phyloP scores from a whole-genome alignment of 2,329 filamentous ascomycete species.

The Colletotrichum incanum region DNA sequence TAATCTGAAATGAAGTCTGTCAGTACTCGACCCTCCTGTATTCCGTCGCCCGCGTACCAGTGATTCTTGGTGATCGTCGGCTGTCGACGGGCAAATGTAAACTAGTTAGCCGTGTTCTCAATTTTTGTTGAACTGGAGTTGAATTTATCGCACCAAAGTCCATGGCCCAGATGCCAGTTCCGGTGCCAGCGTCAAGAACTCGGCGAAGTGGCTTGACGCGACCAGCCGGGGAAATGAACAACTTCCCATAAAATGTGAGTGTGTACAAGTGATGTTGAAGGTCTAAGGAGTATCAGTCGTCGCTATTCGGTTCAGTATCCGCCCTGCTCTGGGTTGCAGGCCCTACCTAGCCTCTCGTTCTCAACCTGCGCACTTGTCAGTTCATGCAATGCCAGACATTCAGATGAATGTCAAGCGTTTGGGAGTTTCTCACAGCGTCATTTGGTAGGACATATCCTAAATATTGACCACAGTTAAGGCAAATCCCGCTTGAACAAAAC shows the following conservation, averaged over 20 bases:
- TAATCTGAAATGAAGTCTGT: conserved; percentile 46
- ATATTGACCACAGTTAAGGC: neutral
- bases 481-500: too few species aligned
- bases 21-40: too few species aligned
- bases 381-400: neutral
- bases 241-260: conserved; percentile 47
- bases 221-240: conserved; percentile 45
- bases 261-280: conserved; percentile 50
- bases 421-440: conserved; percentile 45
- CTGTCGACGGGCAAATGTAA: conserved; percentile 30
- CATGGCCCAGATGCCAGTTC: conserved; percentile 63
- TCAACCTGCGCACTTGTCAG: conserved; percentile 40
- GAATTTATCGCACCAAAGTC: conserved; percentile 56
- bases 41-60: conserved; percentile 42
- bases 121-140: too few species aligned
- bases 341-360: conserved; percentile 46
- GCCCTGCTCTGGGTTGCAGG: neutral
- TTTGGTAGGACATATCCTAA: conserved; percentile 49
- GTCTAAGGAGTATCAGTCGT: conserved; percentile 33
- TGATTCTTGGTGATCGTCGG: conserved; percentile 51
- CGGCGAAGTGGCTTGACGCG: conserved; percentile 33
- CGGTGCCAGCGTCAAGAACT: conserved; percentile 65
- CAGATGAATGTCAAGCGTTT: too few species aligned
- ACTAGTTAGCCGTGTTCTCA: neutral
- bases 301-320: fast-evolving